These are phyloP conservation scores for Candida golubevii DNA, from an alignment of 805 yeast genomes.

Conservation along the genomic window DNA sequence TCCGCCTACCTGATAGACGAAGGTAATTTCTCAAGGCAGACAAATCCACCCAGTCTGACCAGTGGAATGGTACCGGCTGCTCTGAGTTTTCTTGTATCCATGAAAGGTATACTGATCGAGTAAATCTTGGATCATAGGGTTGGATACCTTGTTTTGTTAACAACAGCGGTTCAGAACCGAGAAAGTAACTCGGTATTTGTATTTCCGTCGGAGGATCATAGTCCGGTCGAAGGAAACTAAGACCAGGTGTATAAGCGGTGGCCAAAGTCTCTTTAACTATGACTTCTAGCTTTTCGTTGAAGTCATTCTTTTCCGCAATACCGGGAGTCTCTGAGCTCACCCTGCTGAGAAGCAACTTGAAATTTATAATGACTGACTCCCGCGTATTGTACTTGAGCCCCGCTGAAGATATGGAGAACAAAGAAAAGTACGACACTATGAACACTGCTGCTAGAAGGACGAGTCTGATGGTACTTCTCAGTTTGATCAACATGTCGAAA, in stretches of 20 bases:
- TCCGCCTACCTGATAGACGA: conserved; percentile 5
- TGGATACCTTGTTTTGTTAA: conserved; percentile 8
- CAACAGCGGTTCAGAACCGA: neutral
- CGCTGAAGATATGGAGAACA: neutral
- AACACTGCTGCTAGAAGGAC: neutral
- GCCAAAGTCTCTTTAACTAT: conserved; percentile 5
- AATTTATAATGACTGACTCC: neutral
- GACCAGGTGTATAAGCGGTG: neutral
- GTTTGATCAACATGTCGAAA: neutral
- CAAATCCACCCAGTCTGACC: conserved; percentile 19
- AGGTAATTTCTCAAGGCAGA: conserved; percentile 11
- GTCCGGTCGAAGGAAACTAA: conserved; percentile 8
- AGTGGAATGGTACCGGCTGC: conserved; percentile 16
- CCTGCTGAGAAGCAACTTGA: neutral
- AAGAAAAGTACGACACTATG: neutral
- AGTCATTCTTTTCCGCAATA: conserved; percentile 2
- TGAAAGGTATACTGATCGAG: conserved; percentile 17
- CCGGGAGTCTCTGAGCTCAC: neutral
- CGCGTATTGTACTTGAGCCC: neutral
- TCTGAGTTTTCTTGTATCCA: conserved; percentile 10
- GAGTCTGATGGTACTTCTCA: neutral
- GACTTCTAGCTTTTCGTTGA: neutral
- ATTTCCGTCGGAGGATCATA: conserved; percentile 7
- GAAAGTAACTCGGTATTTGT: conserved; percentile 4
- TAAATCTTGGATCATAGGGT: conserved; percentile 21